Base-by-base conservation (phyloP, 371 early-diverging fungal species). In the Mucor circinelloides region DNA sequence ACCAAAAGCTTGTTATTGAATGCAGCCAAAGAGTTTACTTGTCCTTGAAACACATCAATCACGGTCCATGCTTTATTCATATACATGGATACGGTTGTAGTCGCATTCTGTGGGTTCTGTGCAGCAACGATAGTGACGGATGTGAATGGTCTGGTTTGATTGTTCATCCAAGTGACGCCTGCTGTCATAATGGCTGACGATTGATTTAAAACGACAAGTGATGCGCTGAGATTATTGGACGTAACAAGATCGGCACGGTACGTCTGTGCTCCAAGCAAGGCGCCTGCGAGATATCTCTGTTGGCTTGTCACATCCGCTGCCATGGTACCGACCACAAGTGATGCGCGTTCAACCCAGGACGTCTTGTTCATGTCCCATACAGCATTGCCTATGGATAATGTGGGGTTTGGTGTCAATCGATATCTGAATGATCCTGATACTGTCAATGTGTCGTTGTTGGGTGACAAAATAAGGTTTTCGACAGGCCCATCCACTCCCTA, bases 401-500 rank as follows among this genome's bases (percentile, higher is more conserved):
- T 50, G 6, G 57, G 58, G 6, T 44, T 12, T 48, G 55, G 32
- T n/a, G 25, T 3, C 2, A 50, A 9, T 3, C 68, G 48, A 48
- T 44, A 19, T 1, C n/a, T 28, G 36, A 62, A 68, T 21, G 31
- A 15, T 8, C 83, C 83, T 21, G 80, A 75, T n/a, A 78, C 59
- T 8, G 68, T 68, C 15, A 83, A 19, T 28, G 60, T 25, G 4
- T 65, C 68, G 31, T 73, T 75, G 21, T 66, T 68, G 3, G 65
- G 19, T 34, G 70, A 59, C 6, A 74, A 19, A 3, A 77, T 27
- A 12, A 74, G 32, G 6, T 76, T 57, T 28, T 42, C 64, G 5
- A 77, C 79, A 34, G 77, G 68, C 2, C 78, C 82, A 64, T 82
- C 70, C 13, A 71, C 60, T 13, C 78, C 78, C 74, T 81, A 60